Base-by-base conservation (phyloP, 768 basidiomycete species). In the Tulasnella sp. region DNA sequence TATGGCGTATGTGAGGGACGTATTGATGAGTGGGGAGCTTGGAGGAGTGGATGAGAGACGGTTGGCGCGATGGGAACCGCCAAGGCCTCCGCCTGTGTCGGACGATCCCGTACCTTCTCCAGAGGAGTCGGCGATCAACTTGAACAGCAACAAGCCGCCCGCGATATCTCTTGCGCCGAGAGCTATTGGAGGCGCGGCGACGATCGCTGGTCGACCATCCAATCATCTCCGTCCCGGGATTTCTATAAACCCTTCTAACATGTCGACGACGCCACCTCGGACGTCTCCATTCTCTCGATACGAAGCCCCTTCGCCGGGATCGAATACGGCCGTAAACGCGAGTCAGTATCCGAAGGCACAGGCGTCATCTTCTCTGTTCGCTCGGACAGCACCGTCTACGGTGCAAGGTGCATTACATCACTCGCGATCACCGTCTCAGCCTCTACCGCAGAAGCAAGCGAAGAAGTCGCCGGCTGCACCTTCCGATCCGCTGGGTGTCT, bases 1-100 rank as follows among this genome's bases (percentile, higher is more conserved):
- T 10, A 72, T 92, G 41, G 75, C 84, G 10, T 87, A 90, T 70
- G 82, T 89, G 59, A 76, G 85, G 62, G 88, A 90, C 63, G 75
- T 88, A 15, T 72, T 92, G 42, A 75, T 78, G 61, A 60, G 45
- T 22, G 79, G 80, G 34, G 74, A 73, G 9, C 70, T 70, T 27
- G 73, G 76, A 46, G 46, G 11, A 24, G 67, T 90, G 45, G 87
- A 91, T 21, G 81, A 84, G 43, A 25, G 42, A 25, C 60, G 19
- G 43, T 21, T 57, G 58, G 22, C 42, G 11, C 22, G 30, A 38
- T 38, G 34, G 34, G 34, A 38, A 38, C 8, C 45, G 45, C 45
- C 45, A 10, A 48, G 19, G 15, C 34, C 34, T 15, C 34, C 34
- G 5, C 34, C 34, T 7, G 34, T 38, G 15, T 38, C 15, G 34